Evolutionary conservation across 768 basidiomycete genomes (phyloP), one percentile per base, ranked within the genome.

Genomic region (Podaxis mareebaensis): DNA sequence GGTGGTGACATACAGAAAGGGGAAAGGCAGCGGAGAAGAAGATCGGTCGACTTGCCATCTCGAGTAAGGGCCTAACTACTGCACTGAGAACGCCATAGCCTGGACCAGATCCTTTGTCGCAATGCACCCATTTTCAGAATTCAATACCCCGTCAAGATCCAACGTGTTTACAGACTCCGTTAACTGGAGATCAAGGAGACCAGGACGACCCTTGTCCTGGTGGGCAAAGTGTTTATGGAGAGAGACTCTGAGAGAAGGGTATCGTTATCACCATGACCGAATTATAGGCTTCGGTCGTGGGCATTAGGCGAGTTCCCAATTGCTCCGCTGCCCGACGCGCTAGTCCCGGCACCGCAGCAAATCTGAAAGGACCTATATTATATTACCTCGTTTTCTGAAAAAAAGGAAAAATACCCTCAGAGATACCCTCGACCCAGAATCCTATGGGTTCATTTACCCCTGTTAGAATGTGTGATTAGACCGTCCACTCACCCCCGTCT

Each of bases 1-100:
- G 59, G 48, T 60, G 49, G 49, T 40, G 59, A 60, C 46, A 60
- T 42, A 53, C 24, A 30, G 20, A 30, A 26, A 60, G 42, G 38
- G 26, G 17, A n/a, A 53, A 44, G 10, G n/a, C 11, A 22, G 30
- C 10, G 36, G 20, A 46, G 24, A 48, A 58, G 42, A 49, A 58
- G 46, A 48, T 49, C 57, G 36, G 44, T 26, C 5, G 13, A 30
- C 39, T 24, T 51, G 46, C 30, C 48, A 49, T 51, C 26, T 26
- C 20, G 6, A 38, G 17, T 17, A 7, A 11, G 20, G 36, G 54
- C 42, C 15, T 30, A 39, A n/a, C 30, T 56, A 36, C 44, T 56
- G 11, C 39, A 26, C 8, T 56, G 17, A 56, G 22, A 56, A 40
- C 11, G 44, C 44, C 8, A 13, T n/a, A 56, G n/a, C n/a, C n/a